Evolutionary conservation across 495 filamentous ascomycete genomes (phyloP), one percentile per base, ranked within the genome.

Genomic region (Ramalina peruviana): DNA sequence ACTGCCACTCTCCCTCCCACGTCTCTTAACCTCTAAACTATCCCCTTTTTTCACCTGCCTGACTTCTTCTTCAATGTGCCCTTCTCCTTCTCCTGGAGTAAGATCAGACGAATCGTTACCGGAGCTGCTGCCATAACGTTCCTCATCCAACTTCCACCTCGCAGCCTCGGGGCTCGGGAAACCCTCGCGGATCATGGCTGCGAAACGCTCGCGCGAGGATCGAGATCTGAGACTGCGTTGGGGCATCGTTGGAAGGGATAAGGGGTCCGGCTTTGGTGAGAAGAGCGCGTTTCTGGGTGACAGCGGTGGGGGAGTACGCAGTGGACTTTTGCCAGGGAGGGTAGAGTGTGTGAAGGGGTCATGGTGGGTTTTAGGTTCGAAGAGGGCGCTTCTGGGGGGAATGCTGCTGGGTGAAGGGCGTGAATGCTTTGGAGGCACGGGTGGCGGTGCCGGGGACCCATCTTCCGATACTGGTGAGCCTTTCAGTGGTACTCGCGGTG

Each of bases 161-260:
- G 30, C 13, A 12, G 45, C 12, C 11, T 51, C 44, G 37, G 53
- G 48, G 27, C 33, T 40, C 2, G 53, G 53, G 21, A 46, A 30
- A 9, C 42, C 42, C 1, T 40, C 36, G 38, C 48, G 48, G 27
- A 48, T 39, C 2, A 55, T 27, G 6, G 53, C 36, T 15, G 43
- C 26, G 48, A 51, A 48, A 33, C 12, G 30, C 30, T 33, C 30
- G 30, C 30, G 30, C 9, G 30, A 33, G 0, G 30, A 10, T 13
- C 7, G 5, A 11, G 7, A 6, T 33, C 12, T 33, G 30, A 7
- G 30, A 2, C 0, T 33, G 30, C 30, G 30, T 10, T 33, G 30
- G 9, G 30, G 10, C 48, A 36, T 25, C 40, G 37, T 36, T 37
- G 45, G 2, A 40, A 11, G 17, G 36, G 33, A 26, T 46, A 42